A percentile compares a stretch with the other conserved stretches of the same genome.
Conservation (phyloP, 306 rosid species). For the Fragaria nilgerrensis region DNA sequence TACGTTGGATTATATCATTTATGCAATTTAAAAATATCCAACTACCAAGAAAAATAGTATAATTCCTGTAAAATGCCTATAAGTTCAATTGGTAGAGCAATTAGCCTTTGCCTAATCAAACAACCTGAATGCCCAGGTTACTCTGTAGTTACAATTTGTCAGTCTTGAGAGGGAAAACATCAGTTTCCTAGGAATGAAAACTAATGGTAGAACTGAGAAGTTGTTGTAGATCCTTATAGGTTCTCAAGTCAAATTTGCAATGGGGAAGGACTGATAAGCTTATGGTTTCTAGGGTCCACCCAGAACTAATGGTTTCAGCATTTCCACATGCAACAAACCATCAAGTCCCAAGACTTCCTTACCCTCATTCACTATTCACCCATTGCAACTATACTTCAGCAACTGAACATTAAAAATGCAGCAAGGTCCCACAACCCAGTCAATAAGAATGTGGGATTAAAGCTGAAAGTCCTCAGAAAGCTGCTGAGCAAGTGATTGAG, state of each 20-base stretch:
- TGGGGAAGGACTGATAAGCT: too few species aligned
- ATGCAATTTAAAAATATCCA: conserved; percentile 25
- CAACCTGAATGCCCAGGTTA: conserved; percentile 1
- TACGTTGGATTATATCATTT: conserved; percentile 22
- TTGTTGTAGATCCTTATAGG: neutral
- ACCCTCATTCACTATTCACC: conserved; percentile 6
- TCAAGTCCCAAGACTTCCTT: neutral
- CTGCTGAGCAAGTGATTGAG: neutral
- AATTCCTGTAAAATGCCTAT: conserved; percentile 2
- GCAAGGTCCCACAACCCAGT: conserved; percentile 6
- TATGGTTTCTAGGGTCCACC: neutral
- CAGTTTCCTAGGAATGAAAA: conserved; percentile 8
- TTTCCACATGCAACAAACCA: conserved; percentile 2
- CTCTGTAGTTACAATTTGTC: neutral
- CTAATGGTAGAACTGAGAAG: neutral
- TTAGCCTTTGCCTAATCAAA: conserved; percentile 8
- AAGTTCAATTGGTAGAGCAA: conserved; percentile 22
- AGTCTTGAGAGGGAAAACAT: neutral
- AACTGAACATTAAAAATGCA: neutral
- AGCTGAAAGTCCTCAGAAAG: neutral
- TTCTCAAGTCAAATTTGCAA: neutral
- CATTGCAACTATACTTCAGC: neutral
- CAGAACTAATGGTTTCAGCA: neutral
- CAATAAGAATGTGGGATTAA: neutral
- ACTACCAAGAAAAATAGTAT: neutral